These are phyloP conservation scores for Hura crepitans DNA, from an alignment of 441 rosid species.

Conservation along the genomic window DNA sequence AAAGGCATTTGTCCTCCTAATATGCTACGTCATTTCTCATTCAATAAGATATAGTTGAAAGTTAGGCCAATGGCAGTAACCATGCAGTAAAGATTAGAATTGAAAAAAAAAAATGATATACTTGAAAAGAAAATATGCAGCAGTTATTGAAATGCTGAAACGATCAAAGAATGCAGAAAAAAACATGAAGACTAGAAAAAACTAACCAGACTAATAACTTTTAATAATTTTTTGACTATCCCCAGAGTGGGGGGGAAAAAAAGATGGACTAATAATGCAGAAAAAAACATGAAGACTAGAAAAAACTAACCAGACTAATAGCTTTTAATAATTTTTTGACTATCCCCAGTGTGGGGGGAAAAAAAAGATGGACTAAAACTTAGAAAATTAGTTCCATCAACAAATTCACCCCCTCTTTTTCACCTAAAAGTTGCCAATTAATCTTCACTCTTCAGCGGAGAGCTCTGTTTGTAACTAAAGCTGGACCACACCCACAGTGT, in stretches of 20 bases:
- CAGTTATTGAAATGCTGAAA: not conserved
- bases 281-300: not conserved
- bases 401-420: not conserved
- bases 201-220: not conserved
- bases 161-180: not conserved
- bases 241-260: not conserved
- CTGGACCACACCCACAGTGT: not conserved
- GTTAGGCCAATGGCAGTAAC: not conserved
- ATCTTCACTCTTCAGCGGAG: constrained; percentile 11
- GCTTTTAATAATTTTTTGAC: not conserved
- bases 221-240: not conserved
- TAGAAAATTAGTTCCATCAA: not conserved
- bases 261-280: not conserved
- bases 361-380: not conserved
- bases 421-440: not conserved
- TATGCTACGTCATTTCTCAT: not conserved
- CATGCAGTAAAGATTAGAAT: not conserved
- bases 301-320: not conserved
- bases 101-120: not conserved
- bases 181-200: not conserved
- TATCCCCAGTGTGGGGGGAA: not conserved
- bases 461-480: not conserved
- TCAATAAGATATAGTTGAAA: not conserved
- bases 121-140: not conserved
- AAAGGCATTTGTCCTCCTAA: not conserved